A percentile compares a stretch with the other conserved stretches of the same genome.
Conservation (phyloP, 2,329 filamentous ascomycete species). For the Cladorrhinum sp. region DNA sequence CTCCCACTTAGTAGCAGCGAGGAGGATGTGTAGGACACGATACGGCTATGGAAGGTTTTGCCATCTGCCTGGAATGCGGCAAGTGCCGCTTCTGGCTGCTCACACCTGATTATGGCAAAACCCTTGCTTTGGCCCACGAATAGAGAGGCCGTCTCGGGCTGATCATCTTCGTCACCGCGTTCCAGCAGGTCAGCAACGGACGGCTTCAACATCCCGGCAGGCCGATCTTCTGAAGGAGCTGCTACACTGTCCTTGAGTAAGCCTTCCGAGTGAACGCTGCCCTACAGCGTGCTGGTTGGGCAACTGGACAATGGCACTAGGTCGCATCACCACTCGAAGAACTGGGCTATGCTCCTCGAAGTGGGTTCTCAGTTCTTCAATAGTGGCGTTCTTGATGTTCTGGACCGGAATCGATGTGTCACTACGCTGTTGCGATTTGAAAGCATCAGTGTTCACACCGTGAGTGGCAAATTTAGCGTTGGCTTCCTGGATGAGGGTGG, state of each 20-base stretch:
- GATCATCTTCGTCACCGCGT: slow-evolving; percentile 49
- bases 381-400: slow-evolving; percentile 83
- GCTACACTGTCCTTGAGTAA: slow-evolving; percentile 68
- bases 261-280: slow-evolving; percentile 80
- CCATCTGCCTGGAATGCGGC: slow-evolving; percentile 81
- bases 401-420: slow-evolving; percentile 89
- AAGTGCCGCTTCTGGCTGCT: slow-evolving; percentile 68
- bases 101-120: slow-evolving; percentile 82
- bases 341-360: slow-evolving; percentile 86
- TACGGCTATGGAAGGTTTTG: slow-evolving; percentile 84
- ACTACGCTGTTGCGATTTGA: slow-evolving; percentile 79
- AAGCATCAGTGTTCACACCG: slow-evolving; percentile 87
- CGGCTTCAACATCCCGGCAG: slow-evolving; percentile 54
- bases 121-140: slow-evolving; percentile 87
- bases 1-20: slow-evolving; percentile 77
- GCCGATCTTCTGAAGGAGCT: slow-evolving; percentile 33
- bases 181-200: slow-evolving; percentile 68
- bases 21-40: slow-evolving; percentile 89
- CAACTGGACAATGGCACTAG: slow-evolving; percentile 85
- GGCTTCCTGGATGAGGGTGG: slow-evolving; percentile 91
- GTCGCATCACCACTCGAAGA: slow-evolving; percentile 82
- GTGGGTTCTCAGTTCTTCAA: slow-evolving; percentile 73
- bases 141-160: slow-evolving; percentile 70
- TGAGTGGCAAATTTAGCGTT: slow-evolving; percentile 87
- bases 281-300: slow-evolving; percentile 73